These are phyloP conservation scores for Plasmodium inui DNA, from an alignment of 169 alveolate species.

Conservation along the genomic window DNA sequence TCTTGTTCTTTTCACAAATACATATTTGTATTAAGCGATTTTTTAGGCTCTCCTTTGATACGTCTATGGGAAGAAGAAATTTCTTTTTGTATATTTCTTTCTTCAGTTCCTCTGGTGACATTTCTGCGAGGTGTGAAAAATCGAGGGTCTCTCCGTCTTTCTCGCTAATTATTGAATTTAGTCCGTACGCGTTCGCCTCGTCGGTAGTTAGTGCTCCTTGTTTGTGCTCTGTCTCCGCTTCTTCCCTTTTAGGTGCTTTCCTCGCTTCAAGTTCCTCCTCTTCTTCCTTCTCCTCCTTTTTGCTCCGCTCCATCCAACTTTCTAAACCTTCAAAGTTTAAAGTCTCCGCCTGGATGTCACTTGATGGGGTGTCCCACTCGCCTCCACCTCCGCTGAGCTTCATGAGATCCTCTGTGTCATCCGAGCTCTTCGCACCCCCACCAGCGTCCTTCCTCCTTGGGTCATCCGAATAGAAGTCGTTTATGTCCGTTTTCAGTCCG, in stretches of 20 bases:
- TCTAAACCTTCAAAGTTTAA: neutral
- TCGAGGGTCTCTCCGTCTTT: slow-evolving; percentile 21
- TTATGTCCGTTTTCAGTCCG: slow-evolving; percentile 37
- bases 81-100: slow-evolving; percentile 53
- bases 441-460: neutral
- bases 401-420: neutral
- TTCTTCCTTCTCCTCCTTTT: neutral
- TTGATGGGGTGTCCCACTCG: neutral
- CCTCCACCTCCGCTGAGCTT: slow-evolving; percentile 1
- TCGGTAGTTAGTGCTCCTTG: neutral
- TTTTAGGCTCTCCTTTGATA: slow-evolving; percentile 54
- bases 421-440: neutral
- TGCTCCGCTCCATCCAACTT: neutral
- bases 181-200: neutral
- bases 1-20: slow-evolving; percentile 50
- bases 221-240: neutral
- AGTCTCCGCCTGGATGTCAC: neutral
- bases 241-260: neutral
- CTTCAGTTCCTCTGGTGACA: slow-evolving; percentile 59
- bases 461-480: slow-evolving; percentile 34
- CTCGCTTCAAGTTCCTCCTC: neutral
- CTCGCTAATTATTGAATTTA: neutral
- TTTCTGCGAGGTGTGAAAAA: slow-evolving; percentile 30
- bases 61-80: slow-evolving; percentile 69
- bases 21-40: slow-evolving; percentile 68